Evolutionary conservation across 805 yeast genomes (phyloP), one percentile per base, ranked within the genome.

Genomic region (Brettanomyces nanus): DNA sequence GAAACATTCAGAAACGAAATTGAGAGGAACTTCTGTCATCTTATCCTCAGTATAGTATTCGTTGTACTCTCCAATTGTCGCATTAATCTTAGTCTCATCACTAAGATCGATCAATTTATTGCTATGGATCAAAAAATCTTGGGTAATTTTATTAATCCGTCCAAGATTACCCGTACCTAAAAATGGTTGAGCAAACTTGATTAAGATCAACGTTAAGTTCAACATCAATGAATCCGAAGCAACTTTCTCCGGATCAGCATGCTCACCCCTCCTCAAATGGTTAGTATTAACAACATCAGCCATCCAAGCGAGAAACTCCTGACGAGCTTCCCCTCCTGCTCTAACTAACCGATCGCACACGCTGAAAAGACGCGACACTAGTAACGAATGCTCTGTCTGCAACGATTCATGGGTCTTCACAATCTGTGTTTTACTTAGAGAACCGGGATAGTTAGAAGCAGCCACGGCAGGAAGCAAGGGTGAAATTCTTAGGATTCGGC

Each of bases 1-100:
- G 58, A 87, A 92, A 51, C 95, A 81, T 47, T 90, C 92, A 6
- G 95, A 78, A n/a, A 92, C 85, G 56, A 92, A 92, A 51, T 92
- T 90, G 27, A 58, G 35, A 28, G 53, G 45, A 21, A 70, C 56
- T 43, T 58, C 54, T n/a, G 58, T 53, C 10, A 64, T 55, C 29
- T 61, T 62, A 27, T 61, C 56, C 3, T 59, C 49, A 5, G 68
- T 59, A 50, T 73, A 75, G 48, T 72, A 76, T 35, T 73, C 76
- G 35, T 69, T 69, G 4, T 85, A 81, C 49, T 84, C 92, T 40
- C 71, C 71, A 32, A 73, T 68, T 25, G 92, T 83, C 2, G 95
- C 73, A 47, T 84, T 80, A 15, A 86, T 68, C 51, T 92, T 77
- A 4, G 97, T 80, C 54, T 92, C 97, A 32, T 85, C 95, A 4